phyloP scores from a whole-genome alignment of 2,329 filamentous ascomycete species.

The Annulohypoxylon truncatum region DNA sequence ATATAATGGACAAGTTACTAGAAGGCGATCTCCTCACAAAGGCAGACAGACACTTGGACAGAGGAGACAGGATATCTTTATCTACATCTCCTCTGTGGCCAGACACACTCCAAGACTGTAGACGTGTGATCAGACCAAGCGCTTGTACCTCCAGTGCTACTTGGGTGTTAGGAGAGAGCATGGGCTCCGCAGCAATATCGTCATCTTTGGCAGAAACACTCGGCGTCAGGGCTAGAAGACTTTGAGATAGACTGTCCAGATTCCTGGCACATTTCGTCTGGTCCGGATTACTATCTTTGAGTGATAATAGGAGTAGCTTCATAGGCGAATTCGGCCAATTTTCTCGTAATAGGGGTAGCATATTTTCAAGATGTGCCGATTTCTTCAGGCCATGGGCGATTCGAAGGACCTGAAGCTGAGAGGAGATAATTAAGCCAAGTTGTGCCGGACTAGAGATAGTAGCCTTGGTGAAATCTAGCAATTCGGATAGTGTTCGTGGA shows the following conservation, averaged over 20 bases:
- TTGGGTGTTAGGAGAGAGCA: conserved; percentile 66
- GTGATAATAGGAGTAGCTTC: conserved; percentile 64
- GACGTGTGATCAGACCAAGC: conserved; percentile 69
- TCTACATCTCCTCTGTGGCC: conserved; percentile 69
- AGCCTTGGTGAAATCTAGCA: conserved; percentile 70
- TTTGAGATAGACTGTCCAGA: conserved; percentile 73
- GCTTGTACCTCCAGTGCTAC: conserved; percentile 72
- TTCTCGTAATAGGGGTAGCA: conserved; percentile 66
- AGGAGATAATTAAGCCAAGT: conserved; percentile 67
- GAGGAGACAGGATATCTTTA: conserved; percentile 73
- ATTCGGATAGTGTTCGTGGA: conserved; percentile 63
- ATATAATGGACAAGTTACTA: conserved; percentile 55
- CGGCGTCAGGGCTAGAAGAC: conserved; percentile 73
- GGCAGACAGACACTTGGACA: conserved; percentile 71
- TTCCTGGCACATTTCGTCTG: conserved; percentile 71
- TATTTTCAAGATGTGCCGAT: conserved; percentile 67
- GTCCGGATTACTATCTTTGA: conserved; percentile 58
- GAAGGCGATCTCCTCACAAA: conserved; percentile 65
- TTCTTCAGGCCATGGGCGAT: conserved; percentile 71
- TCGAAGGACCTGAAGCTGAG: conserved; percentile 74
- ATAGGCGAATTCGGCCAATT: conserved; percentile 67
- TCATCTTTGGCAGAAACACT: conserved; percentile 75
- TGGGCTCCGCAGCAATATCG: conserved; percentile 61
- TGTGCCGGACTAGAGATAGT: conserved; percentile 55
- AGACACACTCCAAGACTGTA: conserved; percentile 74